Conservation (phyloP, 257 asterid species). For the Solanum peruvianum region DNA sequence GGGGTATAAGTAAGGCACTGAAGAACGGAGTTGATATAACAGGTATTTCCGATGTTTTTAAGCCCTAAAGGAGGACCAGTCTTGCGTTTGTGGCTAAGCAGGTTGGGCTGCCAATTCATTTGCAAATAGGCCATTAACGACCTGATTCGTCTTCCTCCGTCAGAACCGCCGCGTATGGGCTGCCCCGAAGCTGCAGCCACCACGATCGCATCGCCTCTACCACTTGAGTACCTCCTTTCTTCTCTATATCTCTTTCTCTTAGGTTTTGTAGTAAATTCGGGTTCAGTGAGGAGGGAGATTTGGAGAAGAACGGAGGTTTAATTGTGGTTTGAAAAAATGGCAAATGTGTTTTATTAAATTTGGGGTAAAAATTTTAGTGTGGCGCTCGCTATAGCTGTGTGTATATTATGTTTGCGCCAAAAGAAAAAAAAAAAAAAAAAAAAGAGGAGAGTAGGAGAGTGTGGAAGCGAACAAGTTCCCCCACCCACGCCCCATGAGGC, state of each 20-base stretch:
- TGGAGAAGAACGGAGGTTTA: background rate
- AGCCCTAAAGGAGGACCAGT: slow-evolving; percentile 93
- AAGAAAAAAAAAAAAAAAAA: no score
- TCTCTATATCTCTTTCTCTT: background rate
- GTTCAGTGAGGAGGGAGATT: background rate
- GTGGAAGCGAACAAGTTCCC: background rate
- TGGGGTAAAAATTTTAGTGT: background rate
- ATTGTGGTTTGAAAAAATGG: background rate
- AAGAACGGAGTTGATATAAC: slow-evolving; percentile 95
- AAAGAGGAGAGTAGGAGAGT: background rate
- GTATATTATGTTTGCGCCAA: background rate
- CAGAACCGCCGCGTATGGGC: slow-evolving; percentile 11
- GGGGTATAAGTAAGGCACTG: slow-evolving; percentile 99
- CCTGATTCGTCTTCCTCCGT: slow-evolving; percentile 24
- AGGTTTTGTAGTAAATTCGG: background rate
- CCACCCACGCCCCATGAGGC: background rate
- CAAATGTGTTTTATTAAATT: background rate
- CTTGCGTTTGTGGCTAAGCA: slow-evolving; percentile 63
- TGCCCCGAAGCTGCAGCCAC: slow-evolving; percentile 4
- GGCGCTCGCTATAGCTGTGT: background rate
- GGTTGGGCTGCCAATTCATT: slow-evolving; percentile 96
- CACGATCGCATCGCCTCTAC: slow-evolving; percentile 17
- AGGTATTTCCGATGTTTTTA: slow-evolving; percentile 83
- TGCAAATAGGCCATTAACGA: slow-evolving; percentile 81
- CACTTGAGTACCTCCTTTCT: background rate